Evolutionary conservation across 1,284 basidiomycete species (phyloP).

Genomic region (Moesziomyces parantarcticus): DNA sequence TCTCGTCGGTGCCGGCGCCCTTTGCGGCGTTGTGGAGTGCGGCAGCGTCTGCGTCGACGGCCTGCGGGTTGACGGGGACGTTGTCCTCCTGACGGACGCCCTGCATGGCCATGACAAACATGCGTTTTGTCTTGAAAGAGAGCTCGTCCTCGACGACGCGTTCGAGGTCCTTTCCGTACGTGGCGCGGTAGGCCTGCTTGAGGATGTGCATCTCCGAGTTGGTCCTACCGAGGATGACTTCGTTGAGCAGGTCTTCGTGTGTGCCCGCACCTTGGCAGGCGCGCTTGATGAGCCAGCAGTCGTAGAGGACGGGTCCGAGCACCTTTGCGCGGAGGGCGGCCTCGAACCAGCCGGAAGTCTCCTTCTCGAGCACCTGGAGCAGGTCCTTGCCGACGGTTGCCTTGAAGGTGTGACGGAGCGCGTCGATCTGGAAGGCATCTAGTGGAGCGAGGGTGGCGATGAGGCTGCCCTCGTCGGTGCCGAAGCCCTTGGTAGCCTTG

Average conservation of each 20-base stretch:
- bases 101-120: conserved; percentile 62
- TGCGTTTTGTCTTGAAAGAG: conserved; percentile 65
- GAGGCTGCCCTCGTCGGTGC: conserved; percentile 58
- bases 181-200: conserved; percentile 60
- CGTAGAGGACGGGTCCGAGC: conserved; percentile 61
- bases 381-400: conserved; percentile 63
- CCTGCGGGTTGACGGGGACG: conserved; percentile 43
- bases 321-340: conserved; percentile 54
- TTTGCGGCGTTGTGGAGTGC: conserved; percentile 40
- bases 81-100: conserved; percentile 58
- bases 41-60: conserved; percentile 49
- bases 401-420: conserved; percentile 59
- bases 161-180: conserved; percentile 59
- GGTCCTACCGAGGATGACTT: conserved; percentile 61
- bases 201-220: conserved; percentile 63
- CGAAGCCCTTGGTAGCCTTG: conserved; percentile 67
- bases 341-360: conserved; percentile 65
- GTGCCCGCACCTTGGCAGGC: conserved; percentile 65
- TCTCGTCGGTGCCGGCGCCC: conserved; percentile 60
- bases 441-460: conserved; percentile 57
- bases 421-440: conserved; percentile 60
- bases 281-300: conserved; percentile 62
- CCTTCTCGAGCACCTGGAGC: conserved; percentile 60
- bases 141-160: conserved; percentile 65
- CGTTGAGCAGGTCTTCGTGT: conserved; percentile 65